phyloP scores from a whole-genome alignment of 441 rosid genomes.

The Lagerstroemia fauriei region DNA sequence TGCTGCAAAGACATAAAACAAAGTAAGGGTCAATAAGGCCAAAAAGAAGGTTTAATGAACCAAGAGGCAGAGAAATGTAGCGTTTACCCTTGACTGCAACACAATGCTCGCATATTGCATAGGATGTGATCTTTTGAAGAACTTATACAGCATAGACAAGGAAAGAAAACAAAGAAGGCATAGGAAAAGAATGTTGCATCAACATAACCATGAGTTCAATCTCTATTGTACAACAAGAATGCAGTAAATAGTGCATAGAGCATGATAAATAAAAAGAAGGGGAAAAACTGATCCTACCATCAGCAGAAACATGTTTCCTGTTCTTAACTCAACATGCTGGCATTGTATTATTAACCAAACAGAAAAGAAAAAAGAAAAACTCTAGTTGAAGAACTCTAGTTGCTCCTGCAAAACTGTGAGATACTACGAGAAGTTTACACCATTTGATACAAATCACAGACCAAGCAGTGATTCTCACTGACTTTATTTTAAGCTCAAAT shows the following conservation, averaged over 20 bases:
- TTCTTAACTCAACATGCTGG: not conserved
- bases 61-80: not conserved
- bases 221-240: not conserved
- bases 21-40: constrained; percentile 29
- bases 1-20: constrained; percentile 60
- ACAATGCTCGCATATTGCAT: not conserved
- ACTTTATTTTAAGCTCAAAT: too few species aligned
- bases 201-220: not conserved
- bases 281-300: not conserved
- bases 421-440: not conserved
- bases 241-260: not conserved
- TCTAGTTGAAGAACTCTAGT: too few species aligned
- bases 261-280: not conserved
- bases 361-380: not conserved
- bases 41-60: constrained; percentile 15
- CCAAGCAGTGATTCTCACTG: not conserved
- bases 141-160: not conserved
- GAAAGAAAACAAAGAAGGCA: not conserved
- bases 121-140: not conserved
- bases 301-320: not conserved
- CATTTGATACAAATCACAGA: not conserved
- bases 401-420: too few species aligned
- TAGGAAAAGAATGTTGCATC: not conserved
- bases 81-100: not conserved
- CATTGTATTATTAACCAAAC: not conserved